Base-by-base conservation (phyloP, 345 rosid genomes). In the Euphorbia tirucalli region DNA sequence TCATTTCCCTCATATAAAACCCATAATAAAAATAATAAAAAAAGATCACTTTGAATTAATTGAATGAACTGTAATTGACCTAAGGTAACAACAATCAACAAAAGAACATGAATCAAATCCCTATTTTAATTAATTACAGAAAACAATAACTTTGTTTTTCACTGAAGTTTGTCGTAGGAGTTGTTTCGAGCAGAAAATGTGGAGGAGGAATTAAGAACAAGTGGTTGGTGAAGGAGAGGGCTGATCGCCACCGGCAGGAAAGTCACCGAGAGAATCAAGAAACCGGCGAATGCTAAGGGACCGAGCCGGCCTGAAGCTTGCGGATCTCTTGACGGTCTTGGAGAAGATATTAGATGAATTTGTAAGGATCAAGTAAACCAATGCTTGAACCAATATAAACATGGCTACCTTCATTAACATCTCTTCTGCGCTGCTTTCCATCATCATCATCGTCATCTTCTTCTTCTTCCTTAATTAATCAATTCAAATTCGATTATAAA, bases 261-360 rank as follows among this genome's bases (percentile, higher is more conserved):
- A 24, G 74, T 87, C 93, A 6, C 86, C 79, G 44, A 85, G 39
- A 70, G 80, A 74, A 18, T 83, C 89, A 13, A 89, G 74, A 21
- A 89, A 60, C 13, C 85, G 69, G 18, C 80, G 83, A 72, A 89
- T 75, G 81, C 89, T 84, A 49, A 66, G 56, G 0, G 88, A 87
- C 18, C 85, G 85, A 15, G 86, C 82, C 2, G 81, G 79, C 28
- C 57, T 80, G 84, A 87, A 85, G 79, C 89, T 85, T 49, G 65
- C 44, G 13, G 81, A 64, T 71, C 81, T 67, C 44, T 57, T 60
- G 28, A 71, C 69, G 54, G 60, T 68, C 55, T 78, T 77, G 46
- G 93, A 85, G 89, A 90, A 88, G 48, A 87, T 58, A 61, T 79
- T 83, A 11, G 93, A 88, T 1, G 93, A 88, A 31, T 80, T 83